These are phyloP conservation scores for Fusarium guadeloupense DNA, from an alignment of 2,329 filamentous ascomycete genomes.

Conservation along the genomic window DNA sequence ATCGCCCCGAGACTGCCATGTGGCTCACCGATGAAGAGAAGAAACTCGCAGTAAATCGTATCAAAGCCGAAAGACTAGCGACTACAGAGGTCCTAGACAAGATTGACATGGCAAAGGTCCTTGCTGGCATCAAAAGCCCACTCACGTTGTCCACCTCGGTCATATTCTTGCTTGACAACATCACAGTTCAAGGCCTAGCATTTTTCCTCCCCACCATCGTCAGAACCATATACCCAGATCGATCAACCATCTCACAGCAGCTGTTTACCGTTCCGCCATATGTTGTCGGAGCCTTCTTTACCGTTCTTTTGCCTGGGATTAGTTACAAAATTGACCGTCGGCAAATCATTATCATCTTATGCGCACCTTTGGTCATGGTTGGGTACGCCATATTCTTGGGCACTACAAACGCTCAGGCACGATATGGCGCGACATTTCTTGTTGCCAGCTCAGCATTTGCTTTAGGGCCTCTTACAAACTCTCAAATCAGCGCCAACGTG, in stretches of 20 bases:
- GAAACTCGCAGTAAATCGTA: slow-evolving; percentile 67
- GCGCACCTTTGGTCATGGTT: slow-evolving; percentile 70
- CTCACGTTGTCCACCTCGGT: slow-evolving; percentile 60
- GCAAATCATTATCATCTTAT: slow-evolving; percentile 67
- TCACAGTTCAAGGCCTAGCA: slow-evolving; percentile 76
- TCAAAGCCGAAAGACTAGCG: slow-evolving; percentile 66
- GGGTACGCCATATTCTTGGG: slow-evolving; percentile 78
- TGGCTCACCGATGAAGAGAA: slow-evolving; percentile 73
- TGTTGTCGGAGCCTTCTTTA: slow-evolving; percentile 73
- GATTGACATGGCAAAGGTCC: slow-evolving; percentile 66
- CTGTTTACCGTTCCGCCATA: slow-evolving; percentile 77
- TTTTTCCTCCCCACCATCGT: slow-evolving; percentile 80
- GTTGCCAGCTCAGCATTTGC: slow-evolving; percentile 55
- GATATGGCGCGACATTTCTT: slow-evolving; percentile 77
- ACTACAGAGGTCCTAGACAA: slow-evolving; percentile 66
- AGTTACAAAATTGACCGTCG: slow-evolving; percentile 69
- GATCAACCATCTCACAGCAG: slow-evolving; percentile 68
- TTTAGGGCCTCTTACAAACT: slow-evolving; percentile 39
- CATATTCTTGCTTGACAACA: slow-evolving; percentile 72
- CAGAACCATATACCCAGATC: slow-evolving; percentile 69
- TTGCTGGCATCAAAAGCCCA: slow-evolving; percentile 71
- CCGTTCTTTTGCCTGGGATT: slow-evolving; percentile 67
- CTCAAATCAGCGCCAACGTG: slow-evolving; percentile 70
- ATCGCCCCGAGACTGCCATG: slow-evolving; percentile 70
- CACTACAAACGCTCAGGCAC: slow-evolving; percentile 58